Evolutionary conservation across 371 early-diverging fungal species (phyloP).

Genomic region (Apophysomyces trapeziformis): DNA sequence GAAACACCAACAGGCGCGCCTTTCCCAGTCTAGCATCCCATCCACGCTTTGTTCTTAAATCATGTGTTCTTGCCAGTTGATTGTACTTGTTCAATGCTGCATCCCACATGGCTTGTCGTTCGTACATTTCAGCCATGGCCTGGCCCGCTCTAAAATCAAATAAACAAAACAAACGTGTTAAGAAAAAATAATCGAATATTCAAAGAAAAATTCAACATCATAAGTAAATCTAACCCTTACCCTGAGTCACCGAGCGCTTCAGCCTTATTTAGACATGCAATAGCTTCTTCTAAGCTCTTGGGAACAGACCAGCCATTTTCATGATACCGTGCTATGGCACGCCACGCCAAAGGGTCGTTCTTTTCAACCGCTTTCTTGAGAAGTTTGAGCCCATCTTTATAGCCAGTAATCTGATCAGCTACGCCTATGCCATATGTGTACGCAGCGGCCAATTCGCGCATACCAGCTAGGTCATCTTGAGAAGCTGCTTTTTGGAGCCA

Average conservation of each 20-base stretch:
- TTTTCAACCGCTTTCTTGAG: slow-evolving; percentile 11
- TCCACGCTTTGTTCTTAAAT: slow-evolving; percentile 12
- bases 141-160: slow-evolving; percentile 24
- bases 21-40: slow-evolving; percentile 22
- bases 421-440: slow-evolving; percentile 7
- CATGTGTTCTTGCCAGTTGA: slow-evolving; percentile 10
- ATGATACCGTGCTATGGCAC: slow-evolving; percentile 33
- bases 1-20: slow-evolving; percentile 21
- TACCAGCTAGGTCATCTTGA: slow-evolving; percentile 22
- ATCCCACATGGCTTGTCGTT: slow-evolving; percentile 15
- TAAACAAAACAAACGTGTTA: background rate
- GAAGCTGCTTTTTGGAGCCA: slow-evolving; percentile 27
- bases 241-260: slow-evolving; percentile 27
- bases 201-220: background rate
- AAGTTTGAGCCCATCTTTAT: slow-evolving; percentile 16
- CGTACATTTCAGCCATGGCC: slow-evolving; percentile 23
- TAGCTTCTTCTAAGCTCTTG: slow-evolving; percentile 20
- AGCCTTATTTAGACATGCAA: slow-evolving; percentile 32
- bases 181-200: background rate
- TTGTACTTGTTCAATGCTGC: slow-evolving; percentile 21
- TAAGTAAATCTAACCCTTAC: slow-evolving; percentile 26
- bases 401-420: slow-evolving; percentile 8
- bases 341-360: slow-evolving; percentile 23
- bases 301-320: slow-evolving; percentile 28
- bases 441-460: slow-evolving; percentile 16